A percentile compares a stretch with the other conserved stretches of the same genome.
Conservation (phyloP, 192 early-diverging fungal genomes). For the Coemansia sp. region DNA sequence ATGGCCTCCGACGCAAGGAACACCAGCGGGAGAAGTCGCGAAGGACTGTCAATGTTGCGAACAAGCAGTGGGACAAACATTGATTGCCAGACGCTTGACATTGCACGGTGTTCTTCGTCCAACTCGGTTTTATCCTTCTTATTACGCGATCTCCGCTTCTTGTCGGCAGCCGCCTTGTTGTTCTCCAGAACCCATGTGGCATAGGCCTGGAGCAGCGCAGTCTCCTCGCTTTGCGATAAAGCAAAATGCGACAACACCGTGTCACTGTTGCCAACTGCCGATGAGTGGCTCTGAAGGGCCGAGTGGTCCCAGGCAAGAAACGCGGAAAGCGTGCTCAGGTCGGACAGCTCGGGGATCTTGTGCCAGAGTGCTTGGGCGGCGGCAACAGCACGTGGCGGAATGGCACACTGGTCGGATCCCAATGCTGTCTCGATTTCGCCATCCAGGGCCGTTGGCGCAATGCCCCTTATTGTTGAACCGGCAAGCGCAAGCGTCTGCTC, state of each 20-base stretch:
- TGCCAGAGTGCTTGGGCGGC: slow-evolving; percentile 42
- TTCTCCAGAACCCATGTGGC: slow-evolving; percentile 33
- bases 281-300: not conserved
- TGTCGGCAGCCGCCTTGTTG: slow-evolving; percentile 8
- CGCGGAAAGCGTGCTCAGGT: slow-evolving; percentile 22
- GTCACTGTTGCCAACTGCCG: not conserved
- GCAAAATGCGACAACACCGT: slow-evolving; percentile 14
- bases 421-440: slow-evolving; percentile 14
- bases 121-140: slow-evolving; percentile 29
- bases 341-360: slow-evolving; percentile 22
- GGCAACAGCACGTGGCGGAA: slow-evolving; percentile 28
- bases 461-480: slow-evolving; percentile 6
- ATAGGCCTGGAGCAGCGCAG: slow-evolving; percentile 38
- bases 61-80: slow-evolving; percentile 30
- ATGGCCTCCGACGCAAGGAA: slow-evolving; percentile 26
- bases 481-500: slow-evolving; percentile 18
- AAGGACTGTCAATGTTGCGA: slow-evolving; percentile 33
- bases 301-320: slow-evolving; percentile 48
- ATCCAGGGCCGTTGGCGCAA: slow-evolving; percentile 25
- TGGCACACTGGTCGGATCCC: slow-evolving; percentile 6
- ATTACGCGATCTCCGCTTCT: slow-evolving; percentile 26
- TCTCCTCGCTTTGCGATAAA: slow-evolving; percentile 34
- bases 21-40: slow-evolving; percentile 30
- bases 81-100: slow-evolving; percentile 30
- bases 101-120: slow-evolving; percentile 15